Base-by-base conservation (phyloP, 2,329 filamentous ascomycete species). In the Pyricularia grisea region DNA sequence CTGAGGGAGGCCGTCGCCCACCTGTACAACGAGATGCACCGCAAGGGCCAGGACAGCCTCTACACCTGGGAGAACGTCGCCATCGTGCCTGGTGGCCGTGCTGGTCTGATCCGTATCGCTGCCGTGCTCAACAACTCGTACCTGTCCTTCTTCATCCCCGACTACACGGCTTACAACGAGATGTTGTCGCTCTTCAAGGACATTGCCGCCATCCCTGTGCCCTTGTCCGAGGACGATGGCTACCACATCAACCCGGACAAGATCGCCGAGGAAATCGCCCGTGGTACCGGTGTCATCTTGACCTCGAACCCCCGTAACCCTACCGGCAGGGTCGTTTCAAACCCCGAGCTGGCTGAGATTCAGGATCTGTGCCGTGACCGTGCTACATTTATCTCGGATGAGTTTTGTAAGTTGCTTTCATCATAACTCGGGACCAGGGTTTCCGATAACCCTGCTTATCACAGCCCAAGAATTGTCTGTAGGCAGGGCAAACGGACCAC, bases 31-130 rank as follows among this genome's bases (percentile, higher is more conserved):
- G 91, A 90, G 78, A 92, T 94, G 79, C 94, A 97, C 76, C 89
- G 94, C 72, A 82, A 94, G 81, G 93, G 91, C 76, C 96, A 95
- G 82, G 85, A 88, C 12, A 94, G 91, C 79, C 85, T 96, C 81
- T 98, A 98, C 79, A 96, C 92, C 6, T 97, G 92, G 91, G 94
- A 98, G 83, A 98, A 98, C 78, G 94, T 97, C 23, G 94, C 92
- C 78, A 97, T 98, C 77, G 94, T 98, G 3, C 94, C 94, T 65
- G 94, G 94, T 78, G 94, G 94, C 58, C 88, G 94, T 74, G 94
- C 94, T 42, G 94, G 94, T 66, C 83, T 98, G 80, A 97, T 97
- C 78, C 88, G 94, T 74, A 97, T 98, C 77, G 94, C 94, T 25
- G 94, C 94, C 67, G 93, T 98, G 6, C 81, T 98, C 74, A 94